Evolutionary conservation across 2,329 filamentous ascomycete genomes (phyloP), one percentile per base, ranked within the genome.

Genomic region (Stagonosporopsis cucurbitacearum): DNA sequence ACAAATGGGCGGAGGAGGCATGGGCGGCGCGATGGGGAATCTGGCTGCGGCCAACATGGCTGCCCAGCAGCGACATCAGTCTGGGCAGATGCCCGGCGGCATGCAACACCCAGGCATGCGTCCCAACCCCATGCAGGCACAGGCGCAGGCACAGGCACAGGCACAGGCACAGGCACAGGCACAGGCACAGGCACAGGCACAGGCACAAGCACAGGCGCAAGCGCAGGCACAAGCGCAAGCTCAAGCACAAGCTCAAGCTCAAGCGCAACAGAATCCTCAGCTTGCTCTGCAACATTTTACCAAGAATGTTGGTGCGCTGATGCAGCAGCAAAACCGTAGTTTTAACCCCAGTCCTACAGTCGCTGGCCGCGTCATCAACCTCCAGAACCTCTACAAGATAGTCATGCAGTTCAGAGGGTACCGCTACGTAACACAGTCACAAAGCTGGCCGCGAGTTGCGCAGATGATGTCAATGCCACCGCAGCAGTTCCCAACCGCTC

Each of bases 321-420:
- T 96, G 88, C 84, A 84, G 57, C 82, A 86, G 43, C 87, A 89
- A 56, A 86, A 88, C 28, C 80, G 91, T 17, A 88, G 87, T 0
- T 81, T 98, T 45, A 92, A 96, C 42, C 79, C 84, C 1, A 89
- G 87, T 59, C 93, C 93, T 0, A 78, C 86, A 20, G 84, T 96
- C 22, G 88, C 86, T 49, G 90, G 92, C 49, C 87, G 91, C 11
- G 84, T 84, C 0, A 81, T 98, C 33, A 88, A 89, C 65, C 77
- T 97, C 12, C 85, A 91, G 69, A 84, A 88, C 58, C 80, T 98
- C 3, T 98, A 96, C 73, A 86, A 88, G 58, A 81, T 86, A 0
- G 90, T 96, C 1, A 84, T 88, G 63, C 93, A 90, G 66, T 82
- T 85, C 62, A 91, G 90, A 22, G 92, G 92, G 5, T 95, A 89